These are phyloP conservation scores for Colletotrichum chrysophilum DNA, from an alignment of 2,329 filamentous ascomycete genomes.

Conservation along the genomic window DNA sequence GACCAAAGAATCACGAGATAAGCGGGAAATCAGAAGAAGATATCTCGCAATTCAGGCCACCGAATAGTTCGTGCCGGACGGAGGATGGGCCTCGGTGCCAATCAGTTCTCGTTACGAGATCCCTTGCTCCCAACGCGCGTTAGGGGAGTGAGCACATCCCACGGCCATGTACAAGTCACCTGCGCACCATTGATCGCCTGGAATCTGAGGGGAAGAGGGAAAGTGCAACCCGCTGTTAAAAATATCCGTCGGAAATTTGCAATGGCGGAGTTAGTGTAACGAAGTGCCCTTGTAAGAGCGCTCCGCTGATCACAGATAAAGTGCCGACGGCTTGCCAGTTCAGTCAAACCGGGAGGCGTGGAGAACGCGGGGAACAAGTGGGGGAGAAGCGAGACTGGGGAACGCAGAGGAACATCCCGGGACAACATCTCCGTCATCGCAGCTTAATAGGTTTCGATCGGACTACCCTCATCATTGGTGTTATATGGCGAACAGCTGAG, in stretches of 20 bases:
- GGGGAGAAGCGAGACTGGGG: background rate
- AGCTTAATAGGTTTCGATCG: background rate
- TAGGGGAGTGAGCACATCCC: background rate
- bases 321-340: background rate
- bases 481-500: background rate
- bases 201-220: background rate
- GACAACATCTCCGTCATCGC: background rate
- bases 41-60: background rate
- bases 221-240: background rate
- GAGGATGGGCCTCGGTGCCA: background rate
- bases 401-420: background rate
- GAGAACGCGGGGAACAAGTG: background rate
- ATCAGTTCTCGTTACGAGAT: background rate
- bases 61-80: background rate
- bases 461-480: background rate
- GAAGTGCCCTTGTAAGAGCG: background rate
- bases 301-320: background rate
- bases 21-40: background rate
- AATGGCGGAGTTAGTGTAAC: background rate
- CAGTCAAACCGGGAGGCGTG: background rate
- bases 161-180: background rate
- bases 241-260: background rate
- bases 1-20: background rate
- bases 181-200: background rate
- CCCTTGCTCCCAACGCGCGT: background rate